Base-by-base conservation (phyloP, 2,329 filamentous ascomycete genomes). In the Xylogone sp. region DNA sequence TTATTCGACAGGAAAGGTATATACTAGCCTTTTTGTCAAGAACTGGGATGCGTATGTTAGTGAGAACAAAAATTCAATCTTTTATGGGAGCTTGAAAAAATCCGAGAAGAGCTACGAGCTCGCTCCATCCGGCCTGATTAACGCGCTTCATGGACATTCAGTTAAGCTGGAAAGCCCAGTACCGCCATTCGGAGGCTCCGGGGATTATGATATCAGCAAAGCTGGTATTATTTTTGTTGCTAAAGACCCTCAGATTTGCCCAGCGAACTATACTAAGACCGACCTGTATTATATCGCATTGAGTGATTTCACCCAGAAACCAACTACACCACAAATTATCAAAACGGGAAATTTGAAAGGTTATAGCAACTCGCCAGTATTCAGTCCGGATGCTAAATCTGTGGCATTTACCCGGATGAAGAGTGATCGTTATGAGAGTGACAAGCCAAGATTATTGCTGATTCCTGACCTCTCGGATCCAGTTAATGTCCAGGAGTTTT, bases 31-130 rank as follows among this genome's bases (percentile, higher is more conserved):
- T 21, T 94, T 89, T 62, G 87, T 89, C 22, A 81, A 90, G 13
- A 88, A 95, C 63, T 95, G 90, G 90, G 89, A 95, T 65, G 69
- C 78, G n/a, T 95, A 86, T 70, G 74, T 84, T 21, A 83, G 79
- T 1, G 78, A 84, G 44, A 84, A 88, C 61, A 82, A 79, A 55
- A 86, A 84, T 61, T 79, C 86, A 2, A 76, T 96, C 22, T 94
- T 86, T 77, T 88, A 89, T 24, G 84, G 84, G 27, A 78, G 79
- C 4, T 66, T 94, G 45, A 72, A 64, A 49, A 69, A 64, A 48
- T 65, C 60, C 18, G 57, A 53, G n/a, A 59, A 59, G 24, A 51
- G 43, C 13, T 50, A 56, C n/a, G 64, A 67, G 45, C 71, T 69
- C 47, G 58, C 61, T 29, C 62, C 76, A 8, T 67, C 68, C 3